Evolutionary conservation across 2,329 filamentous ascomycete genomes (phyloP).

Genomic region (Knufia petricola): DNA sequence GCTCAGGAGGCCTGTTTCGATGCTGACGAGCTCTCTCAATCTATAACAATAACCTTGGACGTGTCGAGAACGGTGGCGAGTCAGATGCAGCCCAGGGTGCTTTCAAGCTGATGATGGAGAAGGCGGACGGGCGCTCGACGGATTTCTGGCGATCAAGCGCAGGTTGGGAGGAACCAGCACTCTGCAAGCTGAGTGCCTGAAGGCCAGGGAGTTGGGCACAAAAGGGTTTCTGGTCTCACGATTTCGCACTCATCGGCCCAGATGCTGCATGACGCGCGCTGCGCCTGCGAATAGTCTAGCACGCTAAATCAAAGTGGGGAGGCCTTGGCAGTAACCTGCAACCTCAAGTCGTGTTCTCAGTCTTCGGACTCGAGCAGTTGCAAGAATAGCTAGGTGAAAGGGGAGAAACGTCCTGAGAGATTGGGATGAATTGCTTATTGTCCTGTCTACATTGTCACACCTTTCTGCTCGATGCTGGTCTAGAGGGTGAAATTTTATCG

Average conservation of each 20-base stretch:
- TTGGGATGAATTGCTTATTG: background rate
- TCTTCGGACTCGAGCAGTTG: background rate
- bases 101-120: conserved; percentile 4
- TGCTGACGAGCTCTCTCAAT: no score
- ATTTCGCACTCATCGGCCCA: conserved; percentile 1
- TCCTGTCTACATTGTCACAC: background rate
- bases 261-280: background rate
- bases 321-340: conserved; percentile 18
- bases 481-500: background rate
- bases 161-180: conserved; percentile 1
- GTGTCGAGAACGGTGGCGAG: background rate
- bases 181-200: background rate
- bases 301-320: conserved; percentile 20
- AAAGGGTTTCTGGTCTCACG: background rate
- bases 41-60: no score
- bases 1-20: background rate
- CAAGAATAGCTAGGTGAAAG: background rate
- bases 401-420: background rate
- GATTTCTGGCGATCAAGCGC: conserved; percentile 7
- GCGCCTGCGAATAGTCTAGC: conserved; percentile 15
- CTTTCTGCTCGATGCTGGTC: background rate
- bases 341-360: conserved; percentile 14
- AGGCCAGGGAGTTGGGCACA: conserved; percentile 1
- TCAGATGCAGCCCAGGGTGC: background rate
- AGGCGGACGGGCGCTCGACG: conserved; percentile 1